A percentile compares a stretch with the other conserved stretches of the same genome.
These are phyloP conservation scores for Bacidia rubella DNA, from an alignment of 495 filamentous ascomycete species.

Conservation along the genomic window DNA sequence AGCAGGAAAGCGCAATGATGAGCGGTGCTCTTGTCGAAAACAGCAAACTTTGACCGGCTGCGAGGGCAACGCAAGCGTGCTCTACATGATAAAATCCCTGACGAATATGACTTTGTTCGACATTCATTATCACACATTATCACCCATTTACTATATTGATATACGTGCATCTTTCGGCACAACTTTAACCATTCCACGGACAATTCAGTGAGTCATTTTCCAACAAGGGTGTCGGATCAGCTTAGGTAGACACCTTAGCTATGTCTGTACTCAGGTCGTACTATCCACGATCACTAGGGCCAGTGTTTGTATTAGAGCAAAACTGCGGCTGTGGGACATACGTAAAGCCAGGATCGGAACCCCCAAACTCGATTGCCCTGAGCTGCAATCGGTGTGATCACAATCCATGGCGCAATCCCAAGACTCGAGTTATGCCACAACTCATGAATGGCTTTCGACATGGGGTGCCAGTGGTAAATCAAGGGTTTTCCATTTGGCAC, in stretches of 20 bases:
- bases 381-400: background rate
- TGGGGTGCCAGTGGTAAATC: background rate
- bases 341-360: background rate
- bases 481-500: background rate
- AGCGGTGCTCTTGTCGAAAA: conserved; percentile 41
- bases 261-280: background rate
- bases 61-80: background rate
- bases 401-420: background rate
- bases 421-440: no score
- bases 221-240: background rate
- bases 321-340: background rate
- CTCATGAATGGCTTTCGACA: no score
- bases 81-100: background rate
- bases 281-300: background rate
- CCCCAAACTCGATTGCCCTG: background rate
- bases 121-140: background rate
- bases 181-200: no score
- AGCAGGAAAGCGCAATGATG: conserved; percentile 36
- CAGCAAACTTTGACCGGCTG: conserved; percentile 11
- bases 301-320: background rate
- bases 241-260: background rate
- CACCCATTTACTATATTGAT: background rate
- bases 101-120: no score
- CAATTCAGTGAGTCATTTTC: no score
- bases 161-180: background rate